These are phyloP conservation scores for Arthrobotrys entomopaga DNA, from an alignment of 2,329 filamentous ascomycete species.

Conservation along the genomic window DNA sequence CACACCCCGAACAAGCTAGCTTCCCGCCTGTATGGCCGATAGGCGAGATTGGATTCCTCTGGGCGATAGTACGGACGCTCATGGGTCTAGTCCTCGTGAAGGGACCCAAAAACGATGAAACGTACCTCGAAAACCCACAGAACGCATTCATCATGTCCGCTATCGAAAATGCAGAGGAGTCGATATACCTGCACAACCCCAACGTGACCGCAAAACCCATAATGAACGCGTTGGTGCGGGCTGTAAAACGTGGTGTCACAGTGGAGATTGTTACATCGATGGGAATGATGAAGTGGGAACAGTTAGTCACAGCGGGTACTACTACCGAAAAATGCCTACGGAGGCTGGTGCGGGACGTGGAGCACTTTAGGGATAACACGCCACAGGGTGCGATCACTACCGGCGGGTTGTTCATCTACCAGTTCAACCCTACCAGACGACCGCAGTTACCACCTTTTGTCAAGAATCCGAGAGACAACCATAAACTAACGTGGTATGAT, in stretches of 20 bases:
- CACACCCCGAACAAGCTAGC: conserved; percentile 75
- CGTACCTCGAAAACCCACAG: conserved; percentile 69
- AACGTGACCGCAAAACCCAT: conserved; percentile 78
- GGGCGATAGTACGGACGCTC: conserved; percentile 28
- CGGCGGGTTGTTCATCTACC: conserved; percentile 69
- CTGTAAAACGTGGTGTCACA: conserved; percentile 73
- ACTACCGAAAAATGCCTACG: conserved; percentile 74
- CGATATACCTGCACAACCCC: conserved; percentile 78
- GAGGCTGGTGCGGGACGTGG: conserved; percentile 70
- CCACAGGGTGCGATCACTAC: conserved; percentile 25
- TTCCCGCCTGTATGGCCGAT: conserved; percentile 69
- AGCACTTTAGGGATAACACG: conserved; percentile 58
- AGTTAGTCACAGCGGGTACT: conserved; percentile 77
- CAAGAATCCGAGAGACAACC: conserved; percentile 38
- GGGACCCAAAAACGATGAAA: conserved; percentile 25
- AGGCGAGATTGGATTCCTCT: conserved; percentile 25
- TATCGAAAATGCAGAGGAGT: conserved; percentile 68
- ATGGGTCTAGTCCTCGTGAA: conserved; percentile 30
- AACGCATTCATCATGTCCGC: conserved; percentile 73
- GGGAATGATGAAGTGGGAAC: conserved; percentile 79
- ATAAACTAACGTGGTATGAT: conserved; percentile 67
- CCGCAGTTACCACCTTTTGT: conserved; percentile 42
- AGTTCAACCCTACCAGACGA: conserved; percentile 25
- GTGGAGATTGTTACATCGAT: conserved; percentile 75
- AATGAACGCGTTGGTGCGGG: conserved; percentile 70